These are phyloP conservation scores for Plectranthus barbatus DNA, from an alignment of 257 asterid genomes.

Conservation along the genomic window DNA sequence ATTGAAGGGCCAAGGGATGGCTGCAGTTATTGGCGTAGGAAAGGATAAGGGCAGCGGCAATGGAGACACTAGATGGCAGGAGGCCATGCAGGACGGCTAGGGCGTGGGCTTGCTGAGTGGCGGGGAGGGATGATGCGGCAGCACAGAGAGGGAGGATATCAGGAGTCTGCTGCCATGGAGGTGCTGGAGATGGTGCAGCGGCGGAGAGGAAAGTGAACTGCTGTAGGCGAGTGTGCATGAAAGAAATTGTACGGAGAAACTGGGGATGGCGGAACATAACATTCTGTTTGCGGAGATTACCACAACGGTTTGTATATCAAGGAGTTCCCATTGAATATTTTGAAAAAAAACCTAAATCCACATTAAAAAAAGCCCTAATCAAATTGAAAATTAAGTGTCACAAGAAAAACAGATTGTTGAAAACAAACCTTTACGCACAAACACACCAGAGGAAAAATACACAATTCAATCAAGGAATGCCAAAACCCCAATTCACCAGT, in stretches of 20 bases:
- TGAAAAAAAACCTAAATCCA: constrained; percentile 38
- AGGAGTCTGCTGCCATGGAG: neutral
- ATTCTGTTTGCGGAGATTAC: too few relatives aligned
- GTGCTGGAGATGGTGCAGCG: too few relatives aligned
- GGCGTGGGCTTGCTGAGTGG: neutral
- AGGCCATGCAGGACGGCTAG: neutral
- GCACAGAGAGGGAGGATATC: neutral
- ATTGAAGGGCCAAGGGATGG: neutral
- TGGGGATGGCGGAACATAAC: too few relatives aligned
- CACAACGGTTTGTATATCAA: too few relatives aligned
- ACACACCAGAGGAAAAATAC: constrained; percentile 18
- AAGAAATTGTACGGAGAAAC: neutral
- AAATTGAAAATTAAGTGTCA: constrained; percentile 5
- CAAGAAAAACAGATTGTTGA: constrained; percentile 20
- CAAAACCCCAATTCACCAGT: constrained; percentile 32
- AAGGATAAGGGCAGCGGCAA: neutral
- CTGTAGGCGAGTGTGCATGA: neutral
- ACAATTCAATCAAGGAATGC: constrained; percentile 23
- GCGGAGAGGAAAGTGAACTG: neutral
- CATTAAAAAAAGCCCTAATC: constrained; percentile 33
- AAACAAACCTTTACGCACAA: constrained; percentile 31
- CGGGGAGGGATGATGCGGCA: neutral
- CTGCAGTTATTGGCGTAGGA: neutral
- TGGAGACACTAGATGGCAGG: neutral
- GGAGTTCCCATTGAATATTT: too few relatives aligned